Conservation (phyloP, 371 early-diverging fungal species). For the Zychaea mexicana region DNA sequence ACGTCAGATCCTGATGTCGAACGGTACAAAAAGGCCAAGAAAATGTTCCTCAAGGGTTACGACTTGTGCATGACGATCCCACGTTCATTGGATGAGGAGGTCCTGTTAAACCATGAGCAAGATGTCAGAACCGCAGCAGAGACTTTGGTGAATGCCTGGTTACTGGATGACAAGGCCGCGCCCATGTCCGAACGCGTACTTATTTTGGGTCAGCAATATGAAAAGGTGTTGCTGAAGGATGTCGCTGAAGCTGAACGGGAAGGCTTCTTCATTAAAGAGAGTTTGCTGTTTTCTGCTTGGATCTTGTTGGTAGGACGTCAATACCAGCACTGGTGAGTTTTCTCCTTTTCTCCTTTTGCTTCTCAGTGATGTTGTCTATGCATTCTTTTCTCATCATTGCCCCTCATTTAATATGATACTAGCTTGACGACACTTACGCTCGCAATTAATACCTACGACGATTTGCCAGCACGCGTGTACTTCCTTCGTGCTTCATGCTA, state of each 20-base stretch:
- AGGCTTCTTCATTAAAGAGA: slow-evolving; percentile 54
- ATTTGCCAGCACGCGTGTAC: slow-evolving; percentile 59
- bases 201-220: slow-evolving; percentile 64
- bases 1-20: slow-evolving; percentile 64
- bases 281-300: slow-evolving; percentile 57
- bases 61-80: slow-evolving; percentile 64
- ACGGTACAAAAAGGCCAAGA: slow-evolving; percentile 61
- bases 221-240: slow-evolving; percentile 50
- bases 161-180: slow-evolving; percentile 71
- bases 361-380: not conserved
- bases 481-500: slow-evolving; percentile 69
- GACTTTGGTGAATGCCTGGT: slow-evolving; percentile 64
- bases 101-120: slow-evolving; percentile 57
- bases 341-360: not conserved
- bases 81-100: slow-evolving; percentile 56
- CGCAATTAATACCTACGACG: slow-evolving; percentile 61
- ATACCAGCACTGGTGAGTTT: slow-evolving; percentile 60
- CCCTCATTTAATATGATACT: not conserved
- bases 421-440: slow-evolving; percentile 62
- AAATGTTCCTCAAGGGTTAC: slow-evolving; percentile 58
- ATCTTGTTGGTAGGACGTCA: slow-evolving; percentile 67
- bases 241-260: slow-evolving; percentile 52
- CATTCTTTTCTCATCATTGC: not conserved
- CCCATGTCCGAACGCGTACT: slow-evolving; percentile 66
- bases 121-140: slow-evolving; percentile 64